A percentile compares a stretch with the other conserved stretches of the same genome.
phyloP scores from a whole-genome alignment of 2,329 filamentous ascomycete species.

The Xylariales sp. region DNA sequence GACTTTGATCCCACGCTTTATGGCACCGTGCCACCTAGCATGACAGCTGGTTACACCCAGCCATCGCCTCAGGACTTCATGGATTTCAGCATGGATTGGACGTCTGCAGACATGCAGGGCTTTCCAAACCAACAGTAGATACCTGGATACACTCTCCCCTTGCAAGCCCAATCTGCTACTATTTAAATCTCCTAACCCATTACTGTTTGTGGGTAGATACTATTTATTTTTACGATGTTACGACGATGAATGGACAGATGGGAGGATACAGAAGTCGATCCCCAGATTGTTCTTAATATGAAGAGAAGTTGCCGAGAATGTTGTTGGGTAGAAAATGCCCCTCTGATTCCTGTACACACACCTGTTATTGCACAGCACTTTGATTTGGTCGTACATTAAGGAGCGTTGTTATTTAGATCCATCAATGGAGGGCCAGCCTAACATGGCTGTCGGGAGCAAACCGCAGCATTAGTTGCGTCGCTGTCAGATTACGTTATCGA shows the following conservation, averaged over 20 bases:
- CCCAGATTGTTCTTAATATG: conserved; percentile 41
- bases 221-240: conserved; percentile 45
- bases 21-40: conserved; percentile 60
- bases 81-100: conserved; percentile 50
- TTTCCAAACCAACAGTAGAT: conserved; percentile 39
- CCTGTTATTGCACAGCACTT: conserved; percentile 24
- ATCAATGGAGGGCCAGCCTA: conserved; percentile 10
- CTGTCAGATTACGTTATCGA: conserved; percentile 28
- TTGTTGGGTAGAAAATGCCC: conserved; percentile 37
- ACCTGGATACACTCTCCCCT: not conserved
- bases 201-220: conserved; percentile 12
- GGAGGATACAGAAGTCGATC: conserved; percentile 25
- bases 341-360: conserved; percentile 32
- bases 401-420: conserved; percentile 29
- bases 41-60: conserved; percentile 64
- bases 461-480: conserved; percentile 10
- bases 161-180: not conserved
- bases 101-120: conserved; percentile 41
- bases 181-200: not conserved
- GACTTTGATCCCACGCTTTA: conserved; percentile 60
- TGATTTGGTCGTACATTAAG: conserved; percentile 26
- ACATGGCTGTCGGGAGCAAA: conserved; percentile 12
- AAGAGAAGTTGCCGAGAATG: conserved; percentile 32
- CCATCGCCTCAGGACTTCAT: conserved; percentile 62
- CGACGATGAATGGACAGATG: conserved; percentile 43